Base-by-base conservation (phyloP, 2,329 filamentous ascomycete species). In the Trichoderma sp. region DNA sequence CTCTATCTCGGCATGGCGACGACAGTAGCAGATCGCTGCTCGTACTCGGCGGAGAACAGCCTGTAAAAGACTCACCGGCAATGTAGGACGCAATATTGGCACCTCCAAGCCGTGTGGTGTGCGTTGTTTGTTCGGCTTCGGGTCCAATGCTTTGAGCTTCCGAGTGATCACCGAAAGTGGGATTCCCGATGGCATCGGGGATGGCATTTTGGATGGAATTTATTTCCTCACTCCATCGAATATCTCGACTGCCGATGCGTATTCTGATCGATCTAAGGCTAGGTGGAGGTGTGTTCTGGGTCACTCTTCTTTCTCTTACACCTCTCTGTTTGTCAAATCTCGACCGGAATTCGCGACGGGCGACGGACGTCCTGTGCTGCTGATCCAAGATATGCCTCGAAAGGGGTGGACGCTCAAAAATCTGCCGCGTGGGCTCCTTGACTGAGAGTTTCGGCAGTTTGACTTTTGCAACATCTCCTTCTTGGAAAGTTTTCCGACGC, bases 381-480 rank as follows among this genome's bases (percentile, higher is more conserved):
- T 16, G 67, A 27, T 50, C 50, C n/a, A 35, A 27, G 27, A 16
- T 50, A 27, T 38, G 64, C 18, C 21, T 38, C 31, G 31, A 59
- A 59, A 24, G 8, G 50, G 45, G 6, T 14, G 50, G 18, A 14
- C n/a, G 5, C 5, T 45, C 65, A 18, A 53, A 11, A 53, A 50
- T 50, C 38, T 41, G 59, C 35, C 53, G 76, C 6, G 79, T 74
- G 60, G 79, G 80, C 12, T 79, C 76, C 8, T 27, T 79, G 2
- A 76, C 60, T 16, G 82, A 75, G 9, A 80, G 77, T 65, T 83
- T 84, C 63, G 84, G 83, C 12, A 82, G 67, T 21, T 75, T 76
- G 7, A 84, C 75, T 4, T 83, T 82, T 0, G 80, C 80, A 83
- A 83, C 85, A 38, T 83, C 80, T 12, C 64, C 72, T 59, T 79